Base-by-base conservation (phyloP, 345 rosid species). In the Garcia nutans region DNA sequence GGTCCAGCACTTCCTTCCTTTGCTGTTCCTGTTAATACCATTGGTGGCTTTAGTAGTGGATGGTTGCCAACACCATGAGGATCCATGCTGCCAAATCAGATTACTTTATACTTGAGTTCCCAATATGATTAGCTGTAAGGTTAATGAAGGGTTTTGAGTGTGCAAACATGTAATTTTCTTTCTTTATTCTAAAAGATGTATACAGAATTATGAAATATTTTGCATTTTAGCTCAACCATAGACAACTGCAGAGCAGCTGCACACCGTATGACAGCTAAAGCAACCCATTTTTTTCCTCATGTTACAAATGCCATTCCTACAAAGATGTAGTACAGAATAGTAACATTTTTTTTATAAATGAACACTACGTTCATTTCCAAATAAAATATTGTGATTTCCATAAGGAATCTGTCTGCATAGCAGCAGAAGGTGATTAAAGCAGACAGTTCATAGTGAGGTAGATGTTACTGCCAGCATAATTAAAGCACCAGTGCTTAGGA, bases 11-110 rank as follows among this genome's bases (percentile, higher is more conserved):
- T 31, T 67, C 91, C 84, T 79, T 77, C 82, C n/a, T 80, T 88
- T 22, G 91, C 95, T 71, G 90, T 85, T 75, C 97, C 97, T n/a
- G 74, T 83, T 33, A 77, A 69, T 57, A 76, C 72, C 10, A 80
- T 81, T 3, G 81, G 22, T 63, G 87, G 84, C 76, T 64, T 81
- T 80, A 86, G 7, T 52, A 71, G 74, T 16, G 74, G 60, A 73
- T 80, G 28, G 19, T 71, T 49, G 24, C 20, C 70, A 63, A 56
- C n/a, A 44, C 45, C 26, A 19, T 19, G 8, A 1, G 42, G 64
- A 79, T 68, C 65, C 82, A 74, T 74, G 67, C 65, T 56, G 65
- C 66, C 45, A 8, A 41, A 1, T 41, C 20, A 26, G 45, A 61
- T 73, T 22, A 15, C 57, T 73, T 26, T 10, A 60, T 54, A 19